Conservation (phyloP, 306 rosid species). For the Rubus parviflorus region DNA sequence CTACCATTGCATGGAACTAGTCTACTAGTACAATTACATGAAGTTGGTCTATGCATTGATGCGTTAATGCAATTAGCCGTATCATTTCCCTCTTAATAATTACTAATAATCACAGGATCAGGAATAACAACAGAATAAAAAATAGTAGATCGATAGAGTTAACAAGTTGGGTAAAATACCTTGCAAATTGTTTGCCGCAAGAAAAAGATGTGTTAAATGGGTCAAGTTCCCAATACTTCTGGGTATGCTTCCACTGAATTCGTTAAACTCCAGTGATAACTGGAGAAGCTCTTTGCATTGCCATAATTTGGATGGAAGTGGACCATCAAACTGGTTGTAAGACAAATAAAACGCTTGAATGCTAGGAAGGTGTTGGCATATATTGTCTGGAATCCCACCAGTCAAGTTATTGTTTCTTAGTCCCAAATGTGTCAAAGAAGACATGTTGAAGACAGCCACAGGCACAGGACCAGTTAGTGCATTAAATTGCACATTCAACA, state of each 20-base stretch:
- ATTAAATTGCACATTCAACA: conserved; percentile 7
- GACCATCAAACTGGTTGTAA: conserved; percentile 5
- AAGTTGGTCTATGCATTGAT: too few species aligned
- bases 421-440: not conserved
- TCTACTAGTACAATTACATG: too few species aligned
- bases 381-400: conserved; percentile 10
- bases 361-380: conserved; percentile 17
- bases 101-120: not conserved
- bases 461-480: conserved; percentile 17
- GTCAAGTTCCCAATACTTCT: conserved; percentile 12
- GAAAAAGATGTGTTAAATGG: not conserved
- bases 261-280: not conserved
- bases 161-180: conserved; percentile 14
- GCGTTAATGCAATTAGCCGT: too few species aligned
- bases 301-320: conserved; percentile 26
- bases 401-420: not conserved
- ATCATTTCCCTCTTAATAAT: too few species aligned
- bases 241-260: conserved; percentile 22
- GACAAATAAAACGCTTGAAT: conserved; percentile 2
- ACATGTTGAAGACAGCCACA: conserved; percentile 3
- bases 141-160: too few species aligned
- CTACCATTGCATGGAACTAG: too few species aligned
- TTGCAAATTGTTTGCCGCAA: conserved; percentile 12
- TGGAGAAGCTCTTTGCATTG: not conserved
- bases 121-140: not conserved